A percentile compares a stretch with the other conserved stretches of the same genome.
phyloP scores from a whole-genome alignment of 768 basidiomycete species.

The Lactifluus echinatus region DNA sequence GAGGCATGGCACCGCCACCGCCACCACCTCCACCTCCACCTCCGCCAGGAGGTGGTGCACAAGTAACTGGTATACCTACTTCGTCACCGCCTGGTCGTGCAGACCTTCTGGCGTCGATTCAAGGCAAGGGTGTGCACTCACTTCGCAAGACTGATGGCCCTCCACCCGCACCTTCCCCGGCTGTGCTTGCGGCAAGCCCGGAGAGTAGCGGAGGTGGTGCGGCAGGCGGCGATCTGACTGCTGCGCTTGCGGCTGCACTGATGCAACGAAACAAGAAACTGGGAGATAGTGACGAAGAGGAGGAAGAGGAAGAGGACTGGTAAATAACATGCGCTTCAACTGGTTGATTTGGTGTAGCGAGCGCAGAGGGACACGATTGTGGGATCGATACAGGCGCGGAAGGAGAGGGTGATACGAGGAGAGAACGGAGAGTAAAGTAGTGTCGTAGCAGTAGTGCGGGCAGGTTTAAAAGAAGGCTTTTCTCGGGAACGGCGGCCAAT shows the following conservation, averaged over 20 bases:
- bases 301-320: constrained; percentile 29
- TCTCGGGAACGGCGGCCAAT: too few species aligned
- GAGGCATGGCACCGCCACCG: constrained; percentile 27
- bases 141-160: constrained; percentile 49
- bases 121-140: constrained; percentile 66
- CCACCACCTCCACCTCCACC: constrained; percentile 39
- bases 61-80: constrained; percentile 27
- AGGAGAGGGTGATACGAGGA: too few species aligned
- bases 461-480: too few species aligned
- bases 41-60: constrained; percentile 40
- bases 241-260: constrained; percentile 77
- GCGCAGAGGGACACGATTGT: too few species aligned
- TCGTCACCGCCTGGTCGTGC: constrained; percentile 51
- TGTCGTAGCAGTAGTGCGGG: too few species aligned
- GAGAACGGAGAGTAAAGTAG: too few species aligned
- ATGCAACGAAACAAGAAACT: constrained; percentile 78
- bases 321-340: too few species aligned
- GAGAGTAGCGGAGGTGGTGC: constrained; percentile 30
- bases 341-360: too few species aligned
- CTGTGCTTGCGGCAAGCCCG: constrained; percentile 28
- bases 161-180: constrained; percentile 22
- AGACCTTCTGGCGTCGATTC: constrained; percentile 71
- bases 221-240: constrained; percentile 68
- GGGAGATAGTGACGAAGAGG: constrained; percentile 54
- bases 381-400: too few species aligned